phyloP scores from a whole-genome alignment of 225 moss, liverwort and hornwort species.

The Asterella californica region DNA sequence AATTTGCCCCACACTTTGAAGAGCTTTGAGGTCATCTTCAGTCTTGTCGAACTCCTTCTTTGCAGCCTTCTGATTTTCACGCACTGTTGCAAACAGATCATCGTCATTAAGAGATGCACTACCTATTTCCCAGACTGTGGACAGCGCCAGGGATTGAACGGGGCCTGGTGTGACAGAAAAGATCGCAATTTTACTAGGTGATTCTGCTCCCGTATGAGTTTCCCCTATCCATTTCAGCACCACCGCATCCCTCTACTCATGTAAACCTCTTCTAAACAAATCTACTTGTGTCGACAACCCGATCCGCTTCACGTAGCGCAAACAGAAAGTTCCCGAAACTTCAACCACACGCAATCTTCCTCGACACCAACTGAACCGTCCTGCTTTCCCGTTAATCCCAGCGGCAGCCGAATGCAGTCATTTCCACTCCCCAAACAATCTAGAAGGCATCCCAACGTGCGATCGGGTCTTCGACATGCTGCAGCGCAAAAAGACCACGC shows the following conservation, averaged over 20 bases:
- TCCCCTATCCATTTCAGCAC: neutral
- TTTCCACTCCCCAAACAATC: neutral
- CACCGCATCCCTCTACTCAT: neutral
- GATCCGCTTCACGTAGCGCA: neutral
- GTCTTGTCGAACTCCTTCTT: slow-evolving; percentile 96
- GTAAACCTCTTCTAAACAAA: neutral
- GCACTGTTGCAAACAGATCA: slow-evolving; percentile 50
- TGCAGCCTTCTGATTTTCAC: slow-evolving; percentile 73
- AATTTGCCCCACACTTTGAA: slow-evolving; percentile 95
- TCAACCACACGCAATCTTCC: neutral
- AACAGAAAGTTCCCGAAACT: neutral
- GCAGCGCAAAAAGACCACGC: neutral
- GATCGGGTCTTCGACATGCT: neutral
- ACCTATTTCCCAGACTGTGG: neutral
- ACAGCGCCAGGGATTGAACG: neutral
- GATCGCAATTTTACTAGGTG: neutral
- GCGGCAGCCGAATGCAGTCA: neutral
- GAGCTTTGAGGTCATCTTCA: slow-evolving; percentile 95
- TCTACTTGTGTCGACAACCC: neutral
- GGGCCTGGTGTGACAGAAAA: neutral
- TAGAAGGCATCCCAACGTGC: neutral
- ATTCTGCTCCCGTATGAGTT: neutral
- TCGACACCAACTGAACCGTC: neutral
- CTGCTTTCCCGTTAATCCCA: no score
- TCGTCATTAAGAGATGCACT: slow-evolving; percentile 17